Conservation (phyloP, 164 flowering plant species). For the Pachysandra terminalis region DNA sequence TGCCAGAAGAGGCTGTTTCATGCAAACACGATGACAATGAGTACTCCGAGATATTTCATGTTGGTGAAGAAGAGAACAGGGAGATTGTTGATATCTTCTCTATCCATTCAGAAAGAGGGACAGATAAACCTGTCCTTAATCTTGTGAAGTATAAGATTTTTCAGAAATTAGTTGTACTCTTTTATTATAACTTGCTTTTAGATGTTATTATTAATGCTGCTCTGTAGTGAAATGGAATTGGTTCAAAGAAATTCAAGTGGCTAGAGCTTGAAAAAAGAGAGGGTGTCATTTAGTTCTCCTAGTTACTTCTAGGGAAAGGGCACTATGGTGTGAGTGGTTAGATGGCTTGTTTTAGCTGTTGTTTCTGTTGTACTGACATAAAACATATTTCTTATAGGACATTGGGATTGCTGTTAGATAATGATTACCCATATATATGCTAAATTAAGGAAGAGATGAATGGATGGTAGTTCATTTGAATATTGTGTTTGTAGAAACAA, state of each 20-base stretch:
- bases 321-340: not conserved
- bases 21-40: constrained; percentile 20
- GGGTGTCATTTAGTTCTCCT: not conserved
- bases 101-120: constrained; percentile 40
- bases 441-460: not conserved
- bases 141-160: not conserved
- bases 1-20: constrained; percentile 54
- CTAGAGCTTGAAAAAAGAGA: not conserved
- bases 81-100: constrained; percentile 73
- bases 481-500: not conserved
- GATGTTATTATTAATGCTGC: not conserved
- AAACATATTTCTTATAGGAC: not conserved
- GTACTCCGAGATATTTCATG: constrained; percentile 31
- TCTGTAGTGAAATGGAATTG: not conserved
- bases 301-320: not conserved
- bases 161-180: not conserved
- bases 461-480: not conserved
- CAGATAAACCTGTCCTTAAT: constrained; percentile 31
- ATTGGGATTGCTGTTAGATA: not conserved
- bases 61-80: constrained; percentile 32
- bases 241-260: not conserved
- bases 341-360: not conserved
- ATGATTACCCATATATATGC: not conserved
- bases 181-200: not conserved
- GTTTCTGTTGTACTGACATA: not conserved